These are phyloP conservation scores for Talaromyces pinophilus DNA, from an alignment of 2,329 filamentous ascomycete species.

Conservation along the genomic window DNA sequence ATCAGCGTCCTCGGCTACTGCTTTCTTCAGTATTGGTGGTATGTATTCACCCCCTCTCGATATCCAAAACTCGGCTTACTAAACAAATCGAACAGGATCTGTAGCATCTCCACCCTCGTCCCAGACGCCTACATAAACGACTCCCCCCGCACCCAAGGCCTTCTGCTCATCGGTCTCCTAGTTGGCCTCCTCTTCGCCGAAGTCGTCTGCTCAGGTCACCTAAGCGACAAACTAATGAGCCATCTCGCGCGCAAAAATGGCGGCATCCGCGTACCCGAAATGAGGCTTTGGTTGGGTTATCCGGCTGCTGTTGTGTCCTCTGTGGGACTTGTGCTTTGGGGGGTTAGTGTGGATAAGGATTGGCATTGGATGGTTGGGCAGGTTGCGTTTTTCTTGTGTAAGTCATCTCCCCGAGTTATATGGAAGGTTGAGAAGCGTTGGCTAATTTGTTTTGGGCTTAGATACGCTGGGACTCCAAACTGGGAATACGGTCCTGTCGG, in stretches of 20 bases:
- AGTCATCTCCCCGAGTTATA: slow-evolving; percentile 25
- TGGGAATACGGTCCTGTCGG: slow-evolving; percentile 56
- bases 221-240: slow-evolving; percentile 57
- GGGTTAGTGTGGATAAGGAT: slow-evolving; percentile 53
- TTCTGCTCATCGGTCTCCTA: slow-evolving; percentile 57
- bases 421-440: not conserved
- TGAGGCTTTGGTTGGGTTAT: slow-evolving; percentile 59
- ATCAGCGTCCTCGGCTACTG: slow-evolving; percentile 53
- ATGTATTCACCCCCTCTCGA: slow-evolving; percentile 30
- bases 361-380: slow-evolving; percentile 62
- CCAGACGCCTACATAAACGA: slow-evolving; percentile 56
- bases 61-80: not conserved
- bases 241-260: slow-evolving; percentile 48
- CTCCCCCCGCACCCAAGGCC: slow-evolving; percentile 52
- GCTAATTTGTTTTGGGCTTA: slow-evolving; percentile 26
- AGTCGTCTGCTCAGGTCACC: slow-evolving; percentile 53
- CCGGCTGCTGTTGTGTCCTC: slow-evolving; percentile 50
- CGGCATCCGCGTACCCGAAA: slow-evolving; percentile 52
- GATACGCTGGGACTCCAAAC: slow-evolving; percentile 59
- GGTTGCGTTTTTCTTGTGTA: slow-evolving; percentile 57
- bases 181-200: slow-evolving; percentile 57
- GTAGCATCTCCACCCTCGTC: slow-evolving; percentile 52
- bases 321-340: slow-evolving; percentile 58
- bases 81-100: not conserved
- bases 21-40: slow-evolving; percentile 61